A percentile compares a stretch with the other conserved stretches of the same genome.
phyloP scores from a whole-genome alignment of 169 alveolate genomes.

The Plasmodium knowlesi region DNA sequence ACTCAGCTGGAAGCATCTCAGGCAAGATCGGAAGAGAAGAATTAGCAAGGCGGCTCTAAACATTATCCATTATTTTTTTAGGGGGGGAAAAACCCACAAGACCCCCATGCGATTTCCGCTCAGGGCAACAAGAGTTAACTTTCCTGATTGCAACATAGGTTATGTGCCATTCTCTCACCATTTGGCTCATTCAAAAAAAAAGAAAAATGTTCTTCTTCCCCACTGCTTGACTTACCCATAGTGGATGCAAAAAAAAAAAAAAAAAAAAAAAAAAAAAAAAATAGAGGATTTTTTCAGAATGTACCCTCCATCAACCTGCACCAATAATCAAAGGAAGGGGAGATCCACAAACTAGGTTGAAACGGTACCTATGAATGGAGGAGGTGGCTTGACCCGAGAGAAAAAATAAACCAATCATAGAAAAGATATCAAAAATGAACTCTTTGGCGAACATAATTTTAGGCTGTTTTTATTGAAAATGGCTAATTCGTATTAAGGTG shows the following conservation, averaged over 20 bases:
- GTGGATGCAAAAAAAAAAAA: background rate
- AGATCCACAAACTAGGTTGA: background rate
- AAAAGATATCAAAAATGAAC: background rate
- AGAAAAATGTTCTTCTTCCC: background rate
- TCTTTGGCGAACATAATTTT: background rate
- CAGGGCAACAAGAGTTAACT: background rate
- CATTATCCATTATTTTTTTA: slow-evolving; percentile 55
- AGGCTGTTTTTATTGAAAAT: too few relatives aligned
- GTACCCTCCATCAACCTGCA: background rate
- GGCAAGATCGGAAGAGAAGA: background rate
- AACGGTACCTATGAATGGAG: background rate
- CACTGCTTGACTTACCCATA: background rate
- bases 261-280: too few relatives aligned
- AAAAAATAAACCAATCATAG: background rate
- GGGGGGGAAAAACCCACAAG: background rate
- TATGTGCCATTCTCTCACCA: background rate
- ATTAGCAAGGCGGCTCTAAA: background rate
- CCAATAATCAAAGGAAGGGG: background rate
- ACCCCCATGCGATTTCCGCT: background rate
- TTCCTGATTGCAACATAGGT: background rate
- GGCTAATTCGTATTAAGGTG: background rate
- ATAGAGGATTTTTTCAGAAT: background rate
- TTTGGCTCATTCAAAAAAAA: background rate
- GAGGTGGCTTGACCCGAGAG: background rate
- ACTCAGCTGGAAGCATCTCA: background rate